phyloP scores from a whole-genome alignment of 1,284 basidiomycete genomes.

The Mycosarcoma mackinlayi region DNA sequence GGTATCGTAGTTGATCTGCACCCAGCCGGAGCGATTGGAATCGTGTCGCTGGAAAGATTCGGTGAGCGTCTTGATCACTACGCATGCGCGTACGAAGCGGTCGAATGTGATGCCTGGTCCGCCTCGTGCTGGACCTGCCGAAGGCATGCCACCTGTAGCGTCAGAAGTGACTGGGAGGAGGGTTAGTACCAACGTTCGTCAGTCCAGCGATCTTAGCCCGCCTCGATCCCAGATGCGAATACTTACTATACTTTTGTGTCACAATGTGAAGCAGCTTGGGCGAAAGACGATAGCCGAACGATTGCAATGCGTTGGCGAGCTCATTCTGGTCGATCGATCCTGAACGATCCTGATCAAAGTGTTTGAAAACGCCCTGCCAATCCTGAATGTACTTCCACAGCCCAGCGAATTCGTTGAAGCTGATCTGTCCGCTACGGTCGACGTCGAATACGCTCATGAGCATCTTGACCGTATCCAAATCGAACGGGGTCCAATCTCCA shows the following conservation, averaged over 20 bases:
- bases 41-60: slow-evolving; percentile 58
- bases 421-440: slow-evolving; percentile 57
- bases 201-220: slow-evolving; percentile 1
- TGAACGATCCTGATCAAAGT: slow-evolving; percentile 55
- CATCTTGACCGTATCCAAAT: slow-evolving; percentile 62
- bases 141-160: slow-evolving; percentile 35
- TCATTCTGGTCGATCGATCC: slow-evolving; percentile 56
- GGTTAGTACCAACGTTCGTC: slow-evolving; percentile 27
- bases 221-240: background rate
- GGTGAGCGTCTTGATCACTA: slow-evolving; percentile 60
- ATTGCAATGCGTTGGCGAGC: slow-evolving; percentile 50
- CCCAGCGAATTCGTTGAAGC: slow-evolving; percentile 61
- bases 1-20: slow-evolving; percentile 52
- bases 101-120: slow-evolving; percentile 50
- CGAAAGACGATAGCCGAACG: slow-evolving; percentile 58
- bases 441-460: slow-evolving; percentile 62
- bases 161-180: slow-evolving; percentile 23
- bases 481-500: slow-evolving; percentile 61
- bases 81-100: slow-evolving; percentile 57
- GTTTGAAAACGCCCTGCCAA: slow-evolving; percentile 61
- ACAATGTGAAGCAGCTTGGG: slow-evolving; percentile 55
- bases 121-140: slow-evolving; percentile 20
- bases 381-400: slow-evolving; percentile 63
- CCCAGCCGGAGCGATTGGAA: slow-evolving; percentile 37
- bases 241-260: slow-evolving; percentile 61